Conservation (phyloP, 2,329 filamentous ascomycete genomes). For the Gliomastix tumulicola region DNA sequence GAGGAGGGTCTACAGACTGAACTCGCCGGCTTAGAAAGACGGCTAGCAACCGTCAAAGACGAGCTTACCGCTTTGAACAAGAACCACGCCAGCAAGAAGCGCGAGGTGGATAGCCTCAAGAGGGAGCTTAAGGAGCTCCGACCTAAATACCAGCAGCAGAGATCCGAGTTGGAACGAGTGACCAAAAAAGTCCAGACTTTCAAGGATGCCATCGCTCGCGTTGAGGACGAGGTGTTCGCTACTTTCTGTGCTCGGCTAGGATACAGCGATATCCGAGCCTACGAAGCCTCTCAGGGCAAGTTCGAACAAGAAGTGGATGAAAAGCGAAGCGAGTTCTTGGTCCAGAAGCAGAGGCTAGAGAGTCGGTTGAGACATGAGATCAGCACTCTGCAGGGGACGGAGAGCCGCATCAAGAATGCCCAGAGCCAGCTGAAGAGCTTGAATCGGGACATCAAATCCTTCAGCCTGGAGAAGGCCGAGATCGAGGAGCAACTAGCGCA, state of each 20-base stretch:
- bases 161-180: conserved; percentile 56
- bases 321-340: conserved; percentile 79
- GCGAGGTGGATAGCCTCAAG: conserved; percentile 68
- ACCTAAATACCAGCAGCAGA: conserved; percentile 71
- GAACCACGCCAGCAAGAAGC: conserved; percentile 78
- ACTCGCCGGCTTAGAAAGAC: conserved; percentile 71
- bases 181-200: conserved; percentile 43
- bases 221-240: conserved; percentile 84
- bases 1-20: conserved; percentile 80
- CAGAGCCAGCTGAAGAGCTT: conserved; percentile 61
- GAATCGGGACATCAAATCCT: conserved; percentile 60
- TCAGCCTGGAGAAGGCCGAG: conserved; percentile 64
- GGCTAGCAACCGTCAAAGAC: conserved; percentile 61
- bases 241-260: conserved; percentile 82
- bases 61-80: conserved; percentile 74
- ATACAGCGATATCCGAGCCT: conserved; percentile 84
- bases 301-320: conserved; percentile 84
- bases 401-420: conserved; percentile 61
- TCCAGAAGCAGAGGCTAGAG: conserved; percentile 72
- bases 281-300: conserved; percentile 88
- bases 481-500: conserved; percentile 68
- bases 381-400: conserved; percentile 46
- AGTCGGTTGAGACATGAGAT: conserved; percentile 52
- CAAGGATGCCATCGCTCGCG: conserved; percentile 60
- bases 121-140: conserved; percentile 68